Evolutionary conservation across 306 rosid genomes (phyloP), one percentile per base, ranked within the genome.

Genomic region (Sicyos baderoa): DNA sequence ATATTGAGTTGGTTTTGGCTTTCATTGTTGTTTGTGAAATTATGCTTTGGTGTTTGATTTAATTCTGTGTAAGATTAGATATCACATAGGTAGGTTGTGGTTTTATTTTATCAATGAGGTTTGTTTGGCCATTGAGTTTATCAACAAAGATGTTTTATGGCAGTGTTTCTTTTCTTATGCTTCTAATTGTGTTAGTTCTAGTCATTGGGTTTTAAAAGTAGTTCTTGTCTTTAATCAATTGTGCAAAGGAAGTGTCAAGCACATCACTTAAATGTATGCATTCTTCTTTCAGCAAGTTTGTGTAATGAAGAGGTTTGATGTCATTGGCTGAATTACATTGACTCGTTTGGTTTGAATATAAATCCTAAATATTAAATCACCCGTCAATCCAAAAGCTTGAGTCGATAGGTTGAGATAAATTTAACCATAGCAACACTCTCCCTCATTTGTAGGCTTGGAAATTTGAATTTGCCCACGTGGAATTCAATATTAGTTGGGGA

Each of bases 241-340:
- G 44, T 60, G 25, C 12, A 61, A 8, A 37, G 23, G 13, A 61
- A 35, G 27, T 56, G 62, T 4, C 8, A 56, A 22, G 35, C 27
- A 48, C 17, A 22, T 11, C 23, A 17, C 68, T 40, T 62, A 35
- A 44, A 18, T 64, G 1, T 42, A 64, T 44, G 12, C 51, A 21
- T 64, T 64, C 10, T 19, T 42, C 70, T 42, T 18, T 19, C 8
- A 42, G 8, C 9, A 40, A 12, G 54, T 44, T 47, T 66, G 71
- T 22, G 55, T 8, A 18, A 40, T 2, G 69, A 40, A 61, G 50
- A 61, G 19, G 47, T 32, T 42, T 9, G 12, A 45, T 47, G 40
- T 22, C 71, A 66, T 66, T 66, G 54, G 71, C 4, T 47, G 54
- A 64, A 19, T 64, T 64, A 64, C 70, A 44, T 64, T 2, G 10